Conservation (phyloP, 2,329 filamentous ascomycete genomes). For the Ambrosiella cleistominuta region DNA sequence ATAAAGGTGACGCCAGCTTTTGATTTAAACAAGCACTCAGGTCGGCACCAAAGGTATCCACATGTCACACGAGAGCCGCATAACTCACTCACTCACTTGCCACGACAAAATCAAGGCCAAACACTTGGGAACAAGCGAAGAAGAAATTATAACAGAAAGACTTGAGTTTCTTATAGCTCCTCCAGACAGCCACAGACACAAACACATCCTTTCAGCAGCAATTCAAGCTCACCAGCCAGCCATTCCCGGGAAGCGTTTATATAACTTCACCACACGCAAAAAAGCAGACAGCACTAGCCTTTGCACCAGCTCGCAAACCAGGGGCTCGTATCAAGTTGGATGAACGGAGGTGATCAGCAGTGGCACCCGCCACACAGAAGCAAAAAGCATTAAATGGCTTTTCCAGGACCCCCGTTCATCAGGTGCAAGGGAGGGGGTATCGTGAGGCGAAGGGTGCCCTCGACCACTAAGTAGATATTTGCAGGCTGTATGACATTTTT, state of each 20-base stretch:
- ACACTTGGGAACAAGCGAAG: background rate
- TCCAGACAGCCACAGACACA: too few species aligned
- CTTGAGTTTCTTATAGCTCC: too few species aligned
- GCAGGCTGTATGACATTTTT: too few species aligned
- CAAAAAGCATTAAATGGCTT: background rate
- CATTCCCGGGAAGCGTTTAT: too few species aligned
- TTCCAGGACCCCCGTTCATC: background rate
- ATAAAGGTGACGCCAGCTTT: background rate
- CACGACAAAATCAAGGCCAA: background rate
- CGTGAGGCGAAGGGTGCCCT: background rate
- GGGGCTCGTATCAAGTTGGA: slow-evolving; percentile 2
- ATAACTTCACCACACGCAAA: background rate
- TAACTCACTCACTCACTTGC: background rate
- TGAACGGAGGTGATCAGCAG: background rate
- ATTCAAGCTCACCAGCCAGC: too few species aligned
- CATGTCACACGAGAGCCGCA: background rate
- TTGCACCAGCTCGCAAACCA: background rate
- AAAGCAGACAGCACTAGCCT: background rate
- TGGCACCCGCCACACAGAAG: background rate
- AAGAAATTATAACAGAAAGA: too few species aligned
- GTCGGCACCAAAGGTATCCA: background rate
- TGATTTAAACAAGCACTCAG: background rate
- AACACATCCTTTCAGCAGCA: too few species aligned
- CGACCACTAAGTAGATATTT: too few species aligned
- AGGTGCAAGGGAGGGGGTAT: background rate